Conservation (phyloP, 2,329 filamentous ascomycete species). For the Emydomyces testavorans region DNA sequence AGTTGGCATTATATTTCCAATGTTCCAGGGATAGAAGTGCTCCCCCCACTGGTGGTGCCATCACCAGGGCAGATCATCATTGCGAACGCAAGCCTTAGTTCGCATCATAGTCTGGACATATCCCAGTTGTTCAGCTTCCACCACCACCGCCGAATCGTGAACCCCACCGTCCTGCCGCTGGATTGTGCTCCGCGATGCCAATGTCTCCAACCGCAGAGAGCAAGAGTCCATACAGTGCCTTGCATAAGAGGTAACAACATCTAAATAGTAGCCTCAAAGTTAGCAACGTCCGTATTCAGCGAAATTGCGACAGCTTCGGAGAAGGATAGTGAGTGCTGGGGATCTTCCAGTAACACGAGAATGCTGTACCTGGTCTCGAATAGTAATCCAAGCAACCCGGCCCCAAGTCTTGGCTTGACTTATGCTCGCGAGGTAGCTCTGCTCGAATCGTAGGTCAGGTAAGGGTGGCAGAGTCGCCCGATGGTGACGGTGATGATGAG, state of each 20-base stretch:
- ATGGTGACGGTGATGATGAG: constrained; percentile 23
- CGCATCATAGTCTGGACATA: constrained; percentile 39
- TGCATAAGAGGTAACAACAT: constrained; percentile 77
- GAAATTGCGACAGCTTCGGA: neutral
- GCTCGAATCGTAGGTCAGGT: constrained; percentile 85
- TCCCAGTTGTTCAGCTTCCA: constrained; percentile 88
- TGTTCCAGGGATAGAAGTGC: neutral
- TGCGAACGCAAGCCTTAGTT: neutral
- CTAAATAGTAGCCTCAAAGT: constrained; percentile 33
- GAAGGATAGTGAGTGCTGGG: neutral
- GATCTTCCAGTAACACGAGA: neutral
- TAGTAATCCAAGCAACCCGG: constrained; percentile 70
- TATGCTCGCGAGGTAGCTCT: constrained; percentile 92
- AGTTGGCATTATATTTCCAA: too few species aligned
- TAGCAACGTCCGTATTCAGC: neutral
- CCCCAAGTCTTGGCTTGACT: constrained; percentile 66
- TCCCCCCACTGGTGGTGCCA: neutral
- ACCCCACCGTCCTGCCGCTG: constrained; percentile 64
- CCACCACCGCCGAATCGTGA: constrained; percentile 80
- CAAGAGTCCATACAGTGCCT: constrained; percentile 77
- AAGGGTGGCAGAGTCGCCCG: constrained; percentile 53
- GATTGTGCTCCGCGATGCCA: constrained; percentile 75
- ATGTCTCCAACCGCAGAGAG: constrained; percentile 74
- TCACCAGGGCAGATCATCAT: neutral
- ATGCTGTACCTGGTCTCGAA: constrained; percentile 65